Evolutionary conservation across 2,329 filamentous ascomycete genomes (phyloP).

Genomic region (Cladosporium sphaerospermum): DNA sequence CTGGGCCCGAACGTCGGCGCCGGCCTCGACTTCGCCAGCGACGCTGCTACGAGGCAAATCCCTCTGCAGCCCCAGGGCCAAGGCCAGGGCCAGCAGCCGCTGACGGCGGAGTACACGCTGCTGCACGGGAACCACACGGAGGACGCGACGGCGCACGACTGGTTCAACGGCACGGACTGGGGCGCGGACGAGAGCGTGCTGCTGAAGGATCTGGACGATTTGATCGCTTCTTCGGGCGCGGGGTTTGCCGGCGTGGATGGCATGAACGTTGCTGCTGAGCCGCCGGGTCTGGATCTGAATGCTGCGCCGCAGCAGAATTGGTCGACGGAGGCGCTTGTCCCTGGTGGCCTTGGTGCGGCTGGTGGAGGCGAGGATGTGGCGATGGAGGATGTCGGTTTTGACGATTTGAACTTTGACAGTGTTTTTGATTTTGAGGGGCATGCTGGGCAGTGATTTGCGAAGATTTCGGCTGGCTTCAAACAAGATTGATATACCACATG

Average conservation of each 20-base stretch:
- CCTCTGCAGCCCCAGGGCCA: not conserved
- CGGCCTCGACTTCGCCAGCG: conserved; percentile 22
- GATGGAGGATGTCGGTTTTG: conserved; percentile 18
- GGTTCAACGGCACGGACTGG: conserved; percentile 9
- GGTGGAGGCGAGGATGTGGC: not conserved
- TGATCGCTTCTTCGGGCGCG: conserved; percentile 17
- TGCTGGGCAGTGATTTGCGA: not conserved
- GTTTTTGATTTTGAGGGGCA: conserved; percentile 21
- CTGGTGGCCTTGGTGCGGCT: not conserved
- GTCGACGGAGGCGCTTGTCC: not conserved
- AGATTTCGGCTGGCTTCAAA: too few relatives aligned
- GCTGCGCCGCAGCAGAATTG: not conserved
- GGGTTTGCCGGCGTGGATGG: not conserved
- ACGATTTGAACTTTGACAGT: conserved; percentile 20
- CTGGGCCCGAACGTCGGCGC: conserved; percentile 19
- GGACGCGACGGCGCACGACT: not conserved
- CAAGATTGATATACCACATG: too few relatives aligned
- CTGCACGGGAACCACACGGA: not conserved
- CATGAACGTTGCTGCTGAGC: not conserved
- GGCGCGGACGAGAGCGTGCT: conserved; percentile 13
- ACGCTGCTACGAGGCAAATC: conserved; percentile 18
- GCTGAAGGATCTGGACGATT: conserved; percentile 18
- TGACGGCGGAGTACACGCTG: not conserved
- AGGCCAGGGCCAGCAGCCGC: not conserved
- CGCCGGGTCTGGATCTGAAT: not conserved